Base-by-base conservation (phyloP, 2,329 filamentous ascomycete genomes). In the Pezicula neosporulosa region DNA sequence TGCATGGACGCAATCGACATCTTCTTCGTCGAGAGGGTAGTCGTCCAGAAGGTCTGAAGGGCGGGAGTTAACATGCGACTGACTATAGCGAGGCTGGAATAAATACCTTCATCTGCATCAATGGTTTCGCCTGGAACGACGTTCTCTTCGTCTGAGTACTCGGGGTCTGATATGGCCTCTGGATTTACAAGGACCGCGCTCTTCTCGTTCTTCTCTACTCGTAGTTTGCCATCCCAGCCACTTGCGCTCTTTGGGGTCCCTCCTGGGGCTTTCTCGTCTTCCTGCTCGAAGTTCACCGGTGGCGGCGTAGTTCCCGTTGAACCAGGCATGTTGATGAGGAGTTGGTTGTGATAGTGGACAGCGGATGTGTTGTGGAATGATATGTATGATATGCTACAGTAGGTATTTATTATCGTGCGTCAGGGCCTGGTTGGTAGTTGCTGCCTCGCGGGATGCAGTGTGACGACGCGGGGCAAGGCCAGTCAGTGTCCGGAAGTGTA, bases 1-100 rank as follows among this genome's bases (percentile, higher is more conserved):
- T 50, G 87, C 87, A 69, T 97, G 93, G n/a, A 91, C 86, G 54
- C 92, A 85, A 66, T 94, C 89, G 63, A 99, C 93, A 64, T 96
- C 90, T 72, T 92, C 76, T 2, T 76, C 80, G 35, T 84, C 77
- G 36, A 72, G 68, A 55, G 81, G 78, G 67, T 86, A 82, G 59
- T 77, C 77, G 54, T 85, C 78, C 37, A 85, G 75, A 1, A 85
- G 70, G 62, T 85, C 82, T 85, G 61, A 53, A 24, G 47, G 36
- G 24, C 24, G n/a, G 27, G 13, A 15, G 5, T 18, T 48, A 47
- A 37, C 21, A 8, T 48, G 42, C 16, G 13, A 45, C 55, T 35
- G 56, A 49, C 30, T 46, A 7, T 18, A 58, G 7, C 15, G 19
- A 37, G 13, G n/a, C 9, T 48, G 27, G 15, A 44, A 37, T 13